phyloP scores from a whole-genome alignment of 2,329 filamentous ascomycete genomes.

The Hymenoscyphus infarciens region DNA sequence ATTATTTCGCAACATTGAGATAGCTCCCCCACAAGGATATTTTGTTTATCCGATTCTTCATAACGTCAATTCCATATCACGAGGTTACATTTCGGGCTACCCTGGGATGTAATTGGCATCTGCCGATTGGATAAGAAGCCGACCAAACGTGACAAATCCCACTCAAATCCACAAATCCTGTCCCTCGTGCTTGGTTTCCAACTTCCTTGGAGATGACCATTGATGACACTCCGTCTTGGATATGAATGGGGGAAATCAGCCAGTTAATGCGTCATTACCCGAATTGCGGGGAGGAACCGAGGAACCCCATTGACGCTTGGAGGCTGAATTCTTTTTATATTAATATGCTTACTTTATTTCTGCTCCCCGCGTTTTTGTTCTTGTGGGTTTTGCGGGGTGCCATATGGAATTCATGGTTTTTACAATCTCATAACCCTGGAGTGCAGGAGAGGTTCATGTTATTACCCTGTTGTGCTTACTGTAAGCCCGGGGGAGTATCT shows the following conservation, averaged over 20 bases:
- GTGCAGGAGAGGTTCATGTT: neutral
- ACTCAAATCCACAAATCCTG: no score
- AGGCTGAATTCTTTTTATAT: neutral
- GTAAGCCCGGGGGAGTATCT: neutral
- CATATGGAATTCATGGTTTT: constrained; percentile 2
- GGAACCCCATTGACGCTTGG: neutral
- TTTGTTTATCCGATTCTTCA: neutral
- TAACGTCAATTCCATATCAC: neutral
- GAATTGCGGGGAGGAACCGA: neutral
- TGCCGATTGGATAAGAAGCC: neutral
- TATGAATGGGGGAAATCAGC: neutral
- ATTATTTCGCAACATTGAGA: neutral
- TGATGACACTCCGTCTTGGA: neutral
- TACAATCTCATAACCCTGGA: neutral
- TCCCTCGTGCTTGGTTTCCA: no score
- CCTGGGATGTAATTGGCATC: neutral
- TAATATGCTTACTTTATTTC: neutral
- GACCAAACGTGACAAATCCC: neutral
- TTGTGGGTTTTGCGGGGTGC: neutral
- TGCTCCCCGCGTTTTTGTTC: neutral
- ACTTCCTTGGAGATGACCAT: no score
- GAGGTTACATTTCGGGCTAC: neutral
- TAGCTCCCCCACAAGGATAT: neutral
- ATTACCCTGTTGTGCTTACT: constrained; percentile 2
- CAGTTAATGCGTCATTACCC: neutral